phyloP scores from a whole-genome alignment of 768 basidiomycete species.

The Suillus occidentalis region DNA sequence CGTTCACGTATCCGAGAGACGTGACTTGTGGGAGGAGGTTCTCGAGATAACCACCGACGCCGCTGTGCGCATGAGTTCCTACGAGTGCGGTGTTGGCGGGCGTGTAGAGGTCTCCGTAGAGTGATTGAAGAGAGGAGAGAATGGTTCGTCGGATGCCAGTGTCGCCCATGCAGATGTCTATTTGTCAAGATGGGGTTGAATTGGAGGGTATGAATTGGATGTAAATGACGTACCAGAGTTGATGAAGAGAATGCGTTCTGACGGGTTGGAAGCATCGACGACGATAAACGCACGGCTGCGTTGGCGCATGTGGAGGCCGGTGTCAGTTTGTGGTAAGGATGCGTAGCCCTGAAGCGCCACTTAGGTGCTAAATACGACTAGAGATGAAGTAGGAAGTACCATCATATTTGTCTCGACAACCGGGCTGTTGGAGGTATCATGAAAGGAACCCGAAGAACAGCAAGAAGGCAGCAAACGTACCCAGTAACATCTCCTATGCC shows the following conservation, averaged over 20 bases:
- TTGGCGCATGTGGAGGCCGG: slow-evolving; percentile 78
- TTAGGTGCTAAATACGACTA: not conserved
- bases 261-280: slow-evolving; percentile 54
- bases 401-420: slow-evolving; percentile 86
- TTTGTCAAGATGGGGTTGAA: slow-evolving; percentile 17
- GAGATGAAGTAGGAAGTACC: slow-evolving; percentile 37
- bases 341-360: slow-evolving; percentile 59
- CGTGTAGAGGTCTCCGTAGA: slow-evolving; percentile 65
- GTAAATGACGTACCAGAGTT: slow-evolving; percentile 52
- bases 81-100: slow-evolving; percentile 74
- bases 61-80: slow-evolving; percentile 73
- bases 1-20: slow-evolving; percentile 68
- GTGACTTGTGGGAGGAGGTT: slow-evolving; percentile 77
- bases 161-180: slow-evolving; percentile 81
- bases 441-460: not conserved
- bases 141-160: slow-evolving; percentile 72
- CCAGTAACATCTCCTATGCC: slow-evolving; percentile 77
- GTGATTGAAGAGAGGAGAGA: slow-evolving; percentile 51
- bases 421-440: slow-evolving; percentile 42
- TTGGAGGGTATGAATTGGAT: not conserved
- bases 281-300: slow-evolving; percentile 76
- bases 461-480: slow-evolving; percentile 32
- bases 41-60: slow-evolving; percentile 79
- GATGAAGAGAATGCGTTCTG: slow-evolving; percentile 69
- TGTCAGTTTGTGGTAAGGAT: slow-evolving; percentile 60